A percentile compares a stretch with the other conserved stretches of the same genome.
phyloP scores from a whole-genome alignment of 192 early-diverging fungal species.

The Coemansia reversa region DNA sequence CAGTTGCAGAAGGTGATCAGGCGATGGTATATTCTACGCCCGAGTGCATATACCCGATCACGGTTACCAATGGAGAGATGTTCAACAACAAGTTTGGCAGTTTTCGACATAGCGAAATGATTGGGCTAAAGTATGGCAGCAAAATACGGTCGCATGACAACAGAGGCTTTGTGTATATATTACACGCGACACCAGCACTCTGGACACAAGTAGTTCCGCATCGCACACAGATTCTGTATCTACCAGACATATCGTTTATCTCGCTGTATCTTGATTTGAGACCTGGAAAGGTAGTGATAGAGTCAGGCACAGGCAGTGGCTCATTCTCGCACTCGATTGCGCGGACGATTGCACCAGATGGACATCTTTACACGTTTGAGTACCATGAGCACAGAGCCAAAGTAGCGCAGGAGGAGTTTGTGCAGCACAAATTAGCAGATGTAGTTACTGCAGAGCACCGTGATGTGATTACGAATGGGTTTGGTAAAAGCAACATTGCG shows the following conservation, averaged over 20 bases:
- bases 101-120: slow-evolving; percentile 79
- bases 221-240: slow-evolving; percentile 94
- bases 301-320: slow-evolving; percentile 94
- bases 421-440: slow-evolving; percentile 66
- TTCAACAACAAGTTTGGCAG: slow-evolving; percentile 79
- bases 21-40: slow-evolving; percentile 73
- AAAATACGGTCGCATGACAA: slow-evolving; percentile 65
- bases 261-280: slow-evolving; percentile 75
- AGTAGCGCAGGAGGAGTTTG: slow-evolving; percentile 73
- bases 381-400: slow-evolving; percentile 81
- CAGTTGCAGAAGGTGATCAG: slow-evolving; percentile 76
- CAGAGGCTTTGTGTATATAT: slow-evolving; percentile 77
- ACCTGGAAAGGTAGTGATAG: slow-evolving; percentile 83
- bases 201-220: slow-evolving; percentile 94
- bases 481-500: slow-evolving; percentile 69
- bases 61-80: slow-evolving; percentile 58
- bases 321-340: slow-evolving; percentile 96
- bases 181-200: slow-evolving; percentile 92
- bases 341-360: slow-evolving; percentile 80
- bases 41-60: slow-evolving; percentile 66
- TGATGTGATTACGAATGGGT: slow-evolving; percentile 79
- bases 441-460: slow-evolving; percentile 74
- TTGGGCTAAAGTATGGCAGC: slow-evolving; percentile 83
- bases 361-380: slow-evolving; percentile 92
- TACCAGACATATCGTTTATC: slow-evolving; percentile 93